Evolutionary conservation across 202 grass and related monocot genomes (phyloP), one percentile per base, ranked within the genome.

Genomic region (Miscanthus sacchariflorus): DNA sequence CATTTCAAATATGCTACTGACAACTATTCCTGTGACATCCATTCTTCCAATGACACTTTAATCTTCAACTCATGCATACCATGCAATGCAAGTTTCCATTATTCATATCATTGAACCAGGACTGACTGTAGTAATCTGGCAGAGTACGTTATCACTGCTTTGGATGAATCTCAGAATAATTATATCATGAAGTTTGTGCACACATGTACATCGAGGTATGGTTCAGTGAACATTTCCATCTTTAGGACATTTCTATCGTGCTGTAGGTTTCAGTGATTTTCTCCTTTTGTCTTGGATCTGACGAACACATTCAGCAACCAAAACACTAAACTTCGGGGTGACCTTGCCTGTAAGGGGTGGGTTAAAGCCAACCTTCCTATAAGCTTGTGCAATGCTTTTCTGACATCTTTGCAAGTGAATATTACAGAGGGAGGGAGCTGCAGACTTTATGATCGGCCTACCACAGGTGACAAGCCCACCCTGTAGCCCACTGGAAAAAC

Each of bases 271-370:
- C 44, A 72, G 46, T 67, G 81, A 73, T 83, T 87, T 27, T 90
- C 77, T 86, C 65, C 93, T 87, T 89, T 88, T 95, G 43, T 86
- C 67, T 89, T 98, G 95, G 69, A 98, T 98, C 83, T 93, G 95
- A 72, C 73, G 85, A 58, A 98, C 88, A 86, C 78, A 90, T 85
- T 98, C 91, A 46, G 89, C 82, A 86, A 95, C 85, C 78, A 98
- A 85, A 42, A 90, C 21, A 80, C 88, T 92, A 63, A 98, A 93
- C 43, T 89, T 93, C 45, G 90, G 90, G 49, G 68, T 68, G 74
- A 87, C 45, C 69, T 90, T 91, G 64, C 88, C 90, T 69, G 72
- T 91, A 81, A 88, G 77, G 77, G 95, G 81, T 70, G 68, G 78
- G 46, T 95, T 95, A 58, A 95, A 69, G 21, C 95, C 95, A 76